Conservation (phyloP, 1,139 yeast genomes). For the Meyerozyma smithsonii region DNA sequence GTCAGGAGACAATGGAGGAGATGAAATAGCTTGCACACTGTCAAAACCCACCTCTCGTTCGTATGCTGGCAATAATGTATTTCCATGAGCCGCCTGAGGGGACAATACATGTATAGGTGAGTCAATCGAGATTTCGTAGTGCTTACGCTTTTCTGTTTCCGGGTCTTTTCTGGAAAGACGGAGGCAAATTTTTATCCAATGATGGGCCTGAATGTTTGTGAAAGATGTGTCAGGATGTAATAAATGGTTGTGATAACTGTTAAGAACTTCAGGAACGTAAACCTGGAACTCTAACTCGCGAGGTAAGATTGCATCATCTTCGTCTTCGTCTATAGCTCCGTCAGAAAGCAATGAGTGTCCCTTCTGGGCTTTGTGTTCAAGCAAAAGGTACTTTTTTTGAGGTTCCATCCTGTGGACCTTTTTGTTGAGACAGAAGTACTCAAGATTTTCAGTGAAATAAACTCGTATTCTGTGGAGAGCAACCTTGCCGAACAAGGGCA, state of each 20-base stretch:
- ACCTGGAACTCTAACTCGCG: constrained; percentile 81
- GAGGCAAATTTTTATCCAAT: constrained; percentile 87
- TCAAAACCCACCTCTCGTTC: constrained; percentile 19
- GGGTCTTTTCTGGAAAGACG: constrained; percentile 65
- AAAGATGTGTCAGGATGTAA: constrained; percentile 83
- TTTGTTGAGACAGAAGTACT: constrained; percentile 79
- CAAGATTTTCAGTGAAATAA: constrained; percentile 82
- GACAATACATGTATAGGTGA: constrained; percentile 81
- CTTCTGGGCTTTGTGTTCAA: constrained; percentile 71
- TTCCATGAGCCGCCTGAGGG: constrained; percentile 64
- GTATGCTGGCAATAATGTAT: constrained; percentile 61
- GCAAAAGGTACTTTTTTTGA: constrained; percentile 65
- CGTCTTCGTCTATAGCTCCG: constrained; percentile 27
- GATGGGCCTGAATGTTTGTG: constrained; percentile 76
- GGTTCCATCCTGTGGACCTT: constrained; percentile 94
- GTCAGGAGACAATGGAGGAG: constrained; percentile 50
- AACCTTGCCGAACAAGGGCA: constrained; percentile 80
- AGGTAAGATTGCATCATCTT: constrained; percentile 29
- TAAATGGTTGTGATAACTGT: constrained; percentile 35
- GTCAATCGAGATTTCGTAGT: constrained; percentile 87
- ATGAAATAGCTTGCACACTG: constrained; percentile 13
- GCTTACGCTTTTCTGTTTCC: constrained; percentile 63
- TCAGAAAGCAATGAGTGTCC: constrained; percentile 37
- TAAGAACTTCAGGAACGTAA: constrained; percentile 63
- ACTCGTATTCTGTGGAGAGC: constrained; percentile 81